A percentile compares a stretch with the other conserved stretches of the same genome.
These are phyloP conservation scores for Orobanche coerulescens DNA, from an alignment of 257 asterid species.

Conservation along the genomic window DNA sequence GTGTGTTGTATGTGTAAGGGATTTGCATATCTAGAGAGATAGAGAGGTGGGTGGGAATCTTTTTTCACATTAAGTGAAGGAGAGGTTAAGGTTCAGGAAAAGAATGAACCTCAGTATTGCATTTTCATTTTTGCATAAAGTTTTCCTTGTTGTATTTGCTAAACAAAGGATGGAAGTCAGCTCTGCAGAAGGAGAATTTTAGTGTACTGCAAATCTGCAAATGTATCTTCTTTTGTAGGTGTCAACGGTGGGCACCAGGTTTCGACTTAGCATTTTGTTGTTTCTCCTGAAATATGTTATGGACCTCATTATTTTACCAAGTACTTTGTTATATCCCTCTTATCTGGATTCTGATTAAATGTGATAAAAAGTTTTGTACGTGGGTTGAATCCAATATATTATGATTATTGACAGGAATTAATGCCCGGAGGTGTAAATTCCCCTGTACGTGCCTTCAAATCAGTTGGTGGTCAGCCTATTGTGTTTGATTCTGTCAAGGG, in stretches of 20 bases:
- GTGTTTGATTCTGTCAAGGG: constrained; percentile 89
- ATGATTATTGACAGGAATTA: constrained; percentile 51
- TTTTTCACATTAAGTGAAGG: not conserved
- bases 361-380: not conserved
- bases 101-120: not conserved
- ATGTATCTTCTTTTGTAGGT: not conserved
- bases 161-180: not conserved
- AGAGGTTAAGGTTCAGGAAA: too few relatives aligned
- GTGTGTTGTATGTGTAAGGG: too few relatives aligned
- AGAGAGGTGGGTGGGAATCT: too few relatives aligned
- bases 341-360: not conserved
- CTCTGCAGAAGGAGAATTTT: not conserved
- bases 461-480: constrained; percentile 97
- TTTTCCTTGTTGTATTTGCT: not conserved
- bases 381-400: constrained; percentile 3
- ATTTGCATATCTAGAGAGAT: too few relatives aligned
- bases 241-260: not conserved
- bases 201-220: not conserved
- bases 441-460: constrained; percentile 97
- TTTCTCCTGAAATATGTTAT: not conserved
- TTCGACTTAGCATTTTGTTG: not conserved
- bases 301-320: not conserved
- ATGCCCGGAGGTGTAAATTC: constrained; percentile 99
- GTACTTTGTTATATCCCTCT: not conserved
- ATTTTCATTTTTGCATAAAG: not conserved